Percentiles rank a stretch among this genome's conserved stretches.
phyloP scores from a whole-genome alignment of 2,329 filamentous ascomycete species.

The Emergomyces orientalis region DNA sequence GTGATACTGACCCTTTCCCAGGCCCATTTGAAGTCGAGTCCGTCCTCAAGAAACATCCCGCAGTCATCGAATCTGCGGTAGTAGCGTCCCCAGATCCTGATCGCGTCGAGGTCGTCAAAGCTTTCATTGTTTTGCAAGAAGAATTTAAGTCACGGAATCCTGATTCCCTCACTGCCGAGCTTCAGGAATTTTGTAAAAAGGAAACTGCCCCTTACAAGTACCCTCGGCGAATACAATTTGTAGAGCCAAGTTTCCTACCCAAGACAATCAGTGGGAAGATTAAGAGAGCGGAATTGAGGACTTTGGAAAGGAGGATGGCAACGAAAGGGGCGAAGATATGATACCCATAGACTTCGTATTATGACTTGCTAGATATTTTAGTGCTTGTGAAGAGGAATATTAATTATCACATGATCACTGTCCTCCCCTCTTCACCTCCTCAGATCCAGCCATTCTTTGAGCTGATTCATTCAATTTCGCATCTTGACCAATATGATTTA shows the following conservation, averaged over 20 bases:
- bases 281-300: constrained; percentile 30
- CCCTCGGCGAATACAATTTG: constrained; percentile 33
- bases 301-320: constrained; percentile 27
- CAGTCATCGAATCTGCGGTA: constrained; percentile 34
- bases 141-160: constrained; percentile 15
- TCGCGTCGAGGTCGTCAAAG: constrained; percentile 35
- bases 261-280: constrained; percentile 35
- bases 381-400: too few species aligned
- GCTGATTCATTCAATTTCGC: neutral
- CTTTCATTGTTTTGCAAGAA: constrained; percentile 31
- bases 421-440: neutral
- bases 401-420: neutral
- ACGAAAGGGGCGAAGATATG: constrained; percentile 2
- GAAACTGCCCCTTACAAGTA: constrained; percentile 37
- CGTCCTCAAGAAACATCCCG: constrained; percentile 32
- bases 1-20: constrained; percentile 7
- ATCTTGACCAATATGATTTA: neutral
- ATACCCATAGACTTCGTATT: neutral
- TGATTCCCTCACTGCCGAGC: constrained; percentile 23
- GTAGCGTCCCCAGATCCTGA: constrained; percentile 31
- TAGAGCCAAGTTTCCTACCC: constrained; percentile 29
- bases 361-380: neutral
- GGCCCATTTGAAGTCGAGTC: constrained; percentile 38
- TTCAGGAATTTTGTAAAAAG: constrained; percentile 35
- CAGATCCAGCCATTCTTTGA: too few species aligned